Evolutionary conservation across 768 basidiomycete genomes (phyloP).

Genomic region (Boletales sp.): DNA sequence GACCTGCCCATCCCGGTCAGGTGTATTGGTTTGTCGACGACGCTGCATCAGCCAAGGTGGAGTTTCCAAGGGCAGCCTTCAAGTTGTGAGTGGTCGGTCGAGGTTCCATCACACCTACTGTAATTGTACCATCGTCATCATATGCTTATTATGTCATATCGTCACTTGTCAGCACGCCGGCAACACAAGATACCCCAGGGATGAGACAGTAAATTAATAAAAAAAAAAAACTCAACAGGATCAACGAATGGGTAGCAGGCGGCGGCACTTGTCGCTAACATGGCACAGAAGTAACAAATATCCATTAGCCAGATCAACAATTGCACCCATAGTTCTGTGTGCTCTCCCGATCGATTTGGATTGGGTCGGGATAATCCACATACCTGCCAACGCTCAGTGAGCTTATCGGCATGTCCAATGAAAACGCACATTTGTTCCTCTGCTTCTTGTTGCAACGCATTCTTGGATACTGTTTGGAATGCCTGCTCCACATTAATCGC

Average conservation of each 20-base stretch:
- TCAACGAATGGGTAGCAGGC: slow-evolving; percentile 32
- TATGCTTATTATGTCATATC: slow-evolving; percentile 16
- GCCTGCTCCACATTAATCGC: slow-evolving; percentile 99
- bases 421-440: slow-evolving; percentile 85
- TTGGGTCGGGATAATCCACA: slow-evolving; percentile 98
- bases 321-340: slow-evolving; percentile 91
- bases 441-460: slow-evolving; percentile 94
- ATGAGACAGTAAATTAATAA: slow-evolving; percentile 26
- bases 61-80: slow-evolving; percentile 55
- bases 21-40: slow-evolving; percentile 96
- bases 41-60: slow-evolving; percentile 63
- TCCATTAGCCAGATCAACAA: slow-evolving; percentile 52
- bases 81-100: slow-evolving; percentile 39
- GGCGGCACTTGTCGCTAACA: slow-evolving; percentile 22
- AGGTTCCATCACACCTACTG: slow-evolving; percentile 12
- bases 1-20: slow-evolving; percentile 73
- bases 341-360: slow-evolving; percentile 91
- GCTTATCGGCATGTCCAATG: slow-evolving; percentile 7
- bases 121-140: slow-evolving; percentile 20
- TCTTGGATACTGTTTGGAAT: slow-evolving; percentile 99
- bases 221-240: slow-evolving; percentile 26
- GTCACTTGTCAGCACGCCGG: slow-evolving; percentile 12
- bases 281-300: slow-evolving; percentile 22
- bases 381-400: slow-evolving; percentile 52
- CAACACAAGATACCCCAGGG: slow-evolving; percentile 23